These are phyloP conservation scores for Leptodontidium sp. DNA, from an alignment of 2,329 filamentous ascomycete genomes.

Conservation along the genomic window DNA sequence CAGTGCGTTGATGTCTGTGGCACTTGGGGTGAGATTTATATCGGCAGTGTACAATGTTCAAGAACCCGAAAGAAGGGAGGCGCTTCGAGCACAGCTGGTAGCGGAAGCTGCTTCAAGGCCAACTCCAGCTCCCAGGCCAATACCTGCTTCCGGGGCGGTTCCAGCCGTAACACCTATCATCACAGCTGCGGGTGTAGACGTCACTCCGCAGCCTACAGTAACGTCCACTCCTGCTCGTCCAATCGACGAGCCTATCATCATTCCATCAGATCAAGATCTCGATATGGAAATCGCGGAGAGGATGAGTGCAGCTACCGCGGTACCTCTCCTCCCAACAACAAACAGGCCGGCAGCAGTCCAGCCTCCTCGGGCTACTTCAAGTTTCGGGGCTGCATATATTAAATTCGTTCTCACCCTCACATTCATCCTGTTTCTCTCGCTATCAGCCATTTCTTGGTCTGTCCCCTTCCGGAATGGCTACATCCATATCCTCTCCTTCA, in stretches of 20 bases:
- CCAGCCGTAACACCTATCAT: slow-evolving; percentile 35
- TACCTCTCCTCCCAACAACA: slow-evolving; percentile 40
- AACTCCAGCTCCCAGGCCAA: slow-evolving; percentile 40
- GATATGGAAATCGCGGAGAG: slow-evolving; percentile 65
- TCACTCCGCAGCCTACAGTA: slow-evolving; percentile 23
- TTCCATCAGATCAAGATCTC: slow-evolving; percentile 70
- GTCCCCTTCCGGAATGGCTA: slow-evolving; percentile 62
- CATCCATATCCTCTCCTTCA: slow-evolving; percentile 70
- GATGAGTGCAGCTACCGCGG: slow-evolving; percentile 41
- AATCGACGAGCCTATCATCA: slow-evolving; percentile 57
- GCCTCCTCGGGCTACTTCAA: slow-evolving; percentile 39
- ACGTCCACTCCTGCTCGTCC: slow-evolving; percentile 11
- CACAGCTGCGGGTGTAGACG: slow-evolving; percentile 40
- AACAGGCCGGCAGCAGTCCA: slow-evolving; percentile 43
- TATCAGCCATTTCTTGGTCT: slow-evolving; percentile 69
- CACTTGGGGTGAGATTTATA: slow-evolving; percentile 64
- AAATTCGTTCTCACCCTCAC: slow-evolving; percentile 65
- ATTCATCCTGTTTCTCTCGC: slow-evolving; percentile 63
- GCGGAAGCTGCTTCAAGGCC: slow-evolving; percentile 40
- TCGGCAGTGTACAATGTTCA: slow-evolving; percentile 68
- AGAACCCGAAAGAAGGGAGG: slow-evolving; percentile 61
- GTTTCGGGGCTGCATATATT: slow-evolving; percentile 64
- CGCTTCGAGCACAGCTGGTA: slow-evolving; percentile 38
- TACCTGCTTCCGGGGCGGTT: slow-evolving; percentile 34
- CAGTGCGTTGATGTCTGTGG: slow-evolving; percentile 63